Conservation (phyloP, 1,139 yeast genomes). For the Geotrichum macrosporum region DNA sequence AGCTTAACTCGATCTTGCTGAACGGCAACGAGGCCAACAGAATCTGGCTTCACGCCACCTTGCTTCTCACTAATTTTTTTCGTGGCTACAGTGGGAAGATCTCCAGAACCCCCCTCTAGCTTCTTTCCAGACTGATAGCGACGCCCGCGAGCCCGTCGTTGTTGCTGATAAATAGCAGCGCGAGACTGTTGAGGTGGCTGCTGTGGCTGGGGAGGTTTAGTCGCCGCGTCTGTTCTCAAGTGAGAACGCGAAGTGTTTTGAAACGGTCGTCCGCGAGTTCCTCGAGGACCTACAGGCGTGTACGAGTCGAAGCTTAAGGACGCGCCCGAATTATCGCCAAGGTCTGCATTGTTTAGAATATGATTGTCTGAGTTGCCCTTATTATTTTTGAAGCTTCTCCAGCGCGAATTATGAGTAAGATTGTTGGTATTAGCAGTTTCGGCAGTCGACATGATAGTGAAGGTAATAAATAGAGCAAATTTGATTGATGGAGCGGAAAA, state of each 20-base stretch:
- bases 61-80: background rate
- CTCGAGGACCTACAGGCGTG: slow-evolving; percentile 12
- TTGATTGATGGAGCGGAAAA: background rate
- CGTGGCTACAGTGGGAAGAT: background rate
- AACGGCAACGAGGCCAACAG: background rate
- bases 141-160: background rate
- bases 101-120: background rate
- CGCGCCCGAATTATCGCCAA: too few species aligned
- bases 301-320: too few species aligned
- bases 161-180: slow-evolving; percentile 4
- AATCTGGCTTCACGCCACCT: slow-evolving; percentile 1
- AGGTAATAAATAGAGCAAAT: background rate
- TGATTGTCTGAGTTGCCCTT: slow-evolving; percentile 1
- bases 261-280: slow-evolving; percentile 1
- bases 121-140: background rate
- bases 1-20: background rate
- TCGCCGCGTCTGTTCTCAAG: background rate
- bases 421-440: slow-evolving; percentile 3
- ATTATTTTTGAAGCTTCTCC: slow-evolving; percentile 4
- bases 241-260: slow-evolving; percentile 13
- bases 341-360: background rate
- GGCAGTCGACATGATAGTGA: slow-evolving; percentile 10
- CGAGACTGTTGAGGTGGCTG: slow-evolving; percentile 12
- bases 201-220: slow-evolving; percentile 5
- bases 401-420: slow-evolving; percentile 6